A percentile compares a stretch with the other conserved stretches of the same genome.
phyloP scores from a whole-genome alignment of 805 yeast genomes.

The Ogataea paraovalis region DNA sequence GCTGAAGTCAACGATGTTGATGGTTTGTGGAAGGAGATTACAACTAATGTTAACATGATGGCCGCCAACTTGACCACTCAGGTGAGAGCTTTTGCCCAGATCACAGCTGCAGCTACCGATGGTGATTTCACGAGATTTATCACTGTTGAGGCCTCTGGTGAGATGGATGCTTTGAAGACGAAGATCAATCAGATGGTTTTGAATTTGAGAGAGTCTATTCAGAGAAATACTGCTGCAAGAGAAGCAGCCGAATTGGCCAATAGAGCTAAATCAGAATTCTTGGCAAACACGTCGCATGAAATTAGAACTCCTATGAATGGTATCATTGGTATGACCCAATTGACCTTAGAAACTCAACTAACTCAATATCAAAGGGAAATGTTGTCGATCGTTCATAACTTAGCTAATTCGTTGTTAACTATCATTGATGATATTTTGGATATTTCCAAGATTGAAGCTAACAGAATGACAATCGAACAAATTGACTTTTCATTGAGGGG shows the following conservation, averaged over 20 bases:
- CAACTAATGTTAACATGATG: slow-evolving; percentile 89
- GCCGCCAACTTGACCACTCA: slow-evolving; percentile 90
- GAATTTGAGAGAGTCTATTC: slow-evolving; percentile 82
- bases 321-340: slow-evolving; percentile 88
- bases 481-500: slow-evolving; percentile 83
- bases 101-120: slow-evolving; percentile 91
- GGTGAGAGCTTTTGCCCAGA: slow-evolving; percentile 90
- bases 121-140: slow-evolving; percentile 89
- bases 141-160: slow-evolving; percentile 90
- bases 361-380: slow-evolving; percentile 91
- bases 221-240: slow-evolving; percentile 88
- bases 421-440: slow-evolving; percentile 88
- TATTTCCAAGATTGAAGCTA: slow-evolving; percentile 91
- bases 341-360: slow-evolving; percentile 81
- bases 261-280: slow-evolving; percentile 82
- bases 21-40: slow-evolving; percentile 88
- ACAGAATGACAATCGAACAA: slow-evolving; percentile 88
- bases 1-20: slow-evolving; percentile 89
- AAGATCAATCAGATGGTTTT: slow-evolving; percentile 79
- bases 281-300: slow-evolving; percentile 86
- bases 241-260: slow-evolving; percentile 93
- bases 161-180: slow-evolving; percentile 71
- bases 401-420: slow-evolving; percentile 80
- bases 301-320: slow-evolving; percentile 92
- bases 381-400: slow-evolving; percentile 83